Evolutionary conservation across 2,329 filamentous ascomycete species (phyloP).

Genomic region (Diaporthe humulicola): DNA sequence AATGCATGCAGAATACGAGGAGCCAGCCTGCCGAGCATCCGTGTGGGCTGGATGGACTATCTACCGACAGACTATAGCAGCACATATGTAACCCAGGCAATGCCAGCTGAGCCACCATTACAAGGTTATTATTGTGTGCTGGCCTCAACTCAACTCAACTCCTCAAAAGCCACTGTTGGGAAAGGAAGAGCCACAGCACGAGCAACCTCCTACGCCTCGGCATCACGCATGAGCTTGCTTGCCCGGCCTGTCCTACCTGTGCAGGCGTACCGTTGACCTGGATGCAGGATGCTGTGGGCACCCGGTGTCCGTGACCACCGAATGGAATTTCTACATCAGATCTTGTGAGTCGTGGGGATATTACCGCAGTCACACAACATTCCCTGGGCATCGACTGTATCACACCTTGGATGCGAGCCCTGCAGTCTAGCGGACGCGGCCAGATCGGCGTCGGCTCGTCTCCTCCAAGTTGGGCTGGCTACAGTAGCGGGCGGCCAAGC

Average conservation of each 20-base stretch:
- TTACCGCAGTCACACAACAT: constrained; percentile 12
- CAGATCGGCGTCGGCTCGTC: constrained; percentile 22
- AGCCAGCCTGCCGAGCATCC: constrained; percentile 3
- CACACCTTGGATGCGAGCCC: constrained; percentile 8
- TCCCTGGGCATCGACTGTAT: background rate
- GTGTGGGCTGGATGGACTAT: background rate
- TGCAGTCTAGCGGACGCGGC: constrained; percentile 17
- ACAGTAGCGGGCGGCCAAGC: constrained; percentile 7
- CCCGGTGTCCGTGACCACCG: background rate
- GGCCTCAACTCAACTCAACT: background rate
- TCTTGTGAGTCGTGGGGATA: constrained; percentile 27
- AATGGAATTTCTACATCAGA: constrained; percentile 1
- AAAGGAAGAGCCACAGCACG: background rate
- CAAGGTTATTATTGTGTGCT: background rate
- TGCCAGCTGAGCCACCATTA: background rate
- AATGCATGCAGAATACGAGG: constrained; percentile 8
- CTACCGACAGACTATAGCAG: background rate
- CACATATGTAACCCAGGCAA: background rate
- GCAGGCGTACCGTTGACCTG: constrained; percentile 11
- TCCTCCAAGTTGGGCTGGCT: background rate
- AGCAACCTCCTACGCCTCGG: background rate
- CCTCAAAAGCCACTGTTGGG: background rate
- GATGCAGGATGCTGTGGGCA: constrained; percentile 19
- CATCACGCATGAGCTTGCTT: background rate
- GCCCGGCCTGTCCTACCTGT: background rate